Evolutionary conservation across 345 rosid genomes (phyloP).

Genomic region (Eucalyptus tenuipes): DNA sequence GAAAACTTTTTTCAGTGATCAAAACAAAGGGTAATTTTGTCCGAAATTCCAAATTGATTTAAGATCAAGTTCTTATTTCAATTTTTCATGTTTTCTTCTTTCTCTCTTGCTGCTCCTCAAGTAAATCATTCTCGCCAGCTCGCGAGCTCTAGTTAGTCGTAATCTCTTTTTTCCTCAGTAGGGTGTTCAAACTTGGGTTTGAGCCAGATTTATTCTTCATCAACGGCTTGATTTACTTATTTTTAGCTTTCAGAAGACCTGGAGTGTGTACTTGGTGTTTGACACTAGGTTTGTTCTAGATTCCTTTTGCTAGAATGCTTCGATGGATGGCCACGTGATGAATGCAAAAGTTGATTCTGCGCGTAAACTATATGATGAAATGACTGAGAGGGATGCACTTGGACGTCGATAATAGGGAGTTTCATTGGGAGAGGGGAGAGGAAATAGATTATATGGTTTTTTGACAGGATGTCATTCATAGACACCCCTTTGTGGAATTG

Average conservation of each 20-base stretch:
- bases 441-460: conserved; percentile 3
- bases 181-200: conserved; percentile 5
- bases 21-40: neutral
- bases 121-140: neutral
- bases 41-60: neutral
- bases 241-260: conserved; percentile 1
- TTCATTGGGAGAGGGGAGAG: conserved; percentile 1
- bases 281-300: conserved; percentile 5
- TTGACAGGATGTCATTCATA: conserved; percentile 11
- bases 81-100: neutral
- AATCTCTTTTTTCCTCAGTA: neutral
- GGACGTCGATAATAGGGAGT: neutral
- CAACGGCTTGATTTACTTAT: conserved; percentile 6
- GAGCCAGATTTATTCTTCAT: conserved; percentile 6
- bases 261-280: conserved; percentile 2
- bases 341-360: conserved; percentile 9
- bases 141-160: accelerated
- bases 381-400: conserved; percentile 7
- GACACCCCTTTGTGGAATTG: conserved; percentile 35
- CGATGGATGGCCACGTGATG: conserved; percentile 5
- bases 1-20: accelerated
- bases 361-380: conserved; percentile 17
- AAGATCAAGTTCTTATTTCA: neutral
- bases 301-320: conserved; percentile 10
- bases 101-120: neutral